Conservation (phyloP, 192 early-diverging fungal genomes). For the Umbelopsis sp. region DNA sequence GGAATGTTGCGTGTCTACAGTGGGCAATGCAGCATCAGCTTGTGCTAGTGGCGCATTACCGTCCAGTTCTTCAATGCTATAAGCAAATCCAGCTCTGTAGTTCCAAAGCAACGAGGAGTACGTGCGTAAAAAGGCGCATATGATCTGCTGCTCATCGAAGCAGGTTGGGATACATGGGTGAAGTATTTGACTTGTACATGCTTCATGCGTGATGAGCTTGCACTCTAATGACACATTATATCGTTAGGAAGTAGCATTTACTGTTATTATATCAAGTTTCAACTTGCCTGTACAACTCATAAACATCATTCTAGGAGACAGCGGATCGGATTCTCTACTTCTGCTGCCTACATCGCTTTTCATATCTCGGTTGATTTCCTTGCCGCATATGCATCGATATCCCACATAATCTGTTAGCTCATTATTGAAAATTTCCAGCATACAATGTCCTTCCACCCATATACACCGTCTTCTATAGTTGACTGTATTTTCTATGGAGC, state of each 20-base stretch:
- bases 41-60: slow-evolving; percentile 12
- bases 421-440: slow-evolving; percentile 26
- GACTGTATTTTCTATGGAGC: not conserved
- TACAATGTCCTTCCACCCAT: slow-evolving; percentile 33
- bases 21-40: slow-evolving; percentile 6
- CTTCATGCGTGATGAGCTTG: slow-evolving; percentile 48
- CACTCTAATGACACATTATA: slow-evolving; percentile 31
- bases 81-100: slow-evolving; percentile 63
- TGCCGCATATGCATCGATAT: slow-evolving; percentile 35
- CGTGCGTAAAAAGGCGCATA: slow-evolving; percentile 67
- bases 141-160: slow-evolving; percentile 72
- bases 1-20: slow-evolving; percentile 31
- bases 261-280: too few relatives aligned
- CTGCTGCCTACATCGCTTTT: not conserved
- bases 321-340: not conserved
- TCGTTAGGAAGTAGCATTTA: not conserved
- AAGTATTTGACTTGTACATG: slow-evolving; percentile 49
- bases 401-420: slow-evolving; percentile 31
- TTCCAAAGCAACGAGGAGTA: slow-evolving; percentile 76
- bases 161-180: slow-evolving; percentile 58
- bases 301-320: slow-evolving; percentile 4
- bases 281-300: slow-evolving; percentile 35
- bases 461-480: not conserved
- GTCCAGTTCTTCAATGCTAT: slow-evolving; percentile 21
- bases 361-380: slow-evolving; percentile 11